These are phyloP conservation scores for Fusarium buharicum DNA, from an alignment of 2,329 filamentous ascomycete species.

Conservation along the genomic window DNA sequence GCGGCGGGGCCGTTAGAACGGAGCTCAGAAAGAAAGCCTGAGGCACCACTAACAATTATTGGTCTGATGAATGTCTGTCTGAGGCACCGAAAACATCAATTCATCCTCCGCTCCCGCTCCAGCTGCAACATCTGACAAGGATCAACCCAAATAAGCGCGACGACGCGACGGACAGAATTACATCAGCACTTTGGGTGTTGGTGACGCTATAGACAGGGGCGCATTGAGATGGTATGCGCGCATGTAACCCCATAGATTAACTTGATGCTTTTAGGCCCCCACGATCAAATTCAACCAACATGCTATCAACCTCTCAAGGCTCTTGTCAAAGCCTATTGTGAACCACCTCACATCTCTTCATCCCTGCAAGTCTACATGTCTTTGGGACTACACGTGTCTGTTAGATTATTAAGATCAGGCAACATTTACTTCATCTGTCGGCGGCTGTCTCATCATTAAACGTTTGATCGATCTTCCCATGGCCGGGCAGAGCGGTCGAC, in stretches of 20 bases:
- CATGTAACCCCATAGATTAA: slow-evolving; percentile 18
- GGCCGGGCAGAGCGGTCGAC: slow-evolving; percentile 18
- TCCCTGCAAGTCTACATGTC: not conserved
- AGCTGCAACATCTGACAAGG: not conserved
- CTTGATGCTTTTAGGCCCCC: slow-evolving; percentile 12
- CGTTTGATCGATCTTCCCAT: slow-evolving; percentile 35
- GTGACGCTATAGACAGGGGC: slow-evolving; percentile 12
- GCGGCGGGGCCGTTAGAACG: slow-evolving; percentile 9
- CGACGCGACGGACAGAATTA: slow-evolving; percentile 2
- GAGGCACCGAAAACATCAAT: slow-evolving; percentile 4
- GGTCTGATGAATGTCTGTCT: slow-evolving; percentile 9
- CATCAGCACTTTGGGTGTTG: not conserved
- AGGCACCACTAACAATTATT: slow-evolving; percentile 32
- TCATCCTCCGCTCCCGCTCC: too few species aligned
- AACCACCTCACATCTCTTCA: not conserved
- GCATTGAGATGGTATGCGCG: slow-evolving; percentile 16
- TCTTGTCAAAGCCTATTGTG: not conserved
- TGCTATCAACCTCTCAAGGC: not conserved
- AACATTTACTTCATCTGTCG: not conserved
- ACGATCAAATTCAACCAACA: slow-evolving; percentile 2
- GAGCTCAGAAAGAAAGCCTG: slow-evolving; percentile 18
- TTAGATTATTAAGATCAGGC: not conserved
- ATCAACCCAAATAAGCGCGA: not conserved
- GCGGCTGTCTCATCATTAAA: not conserved
- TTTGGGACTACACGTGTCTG: not conserved